Evolutionary conservation across 768 basidiomycete species (phyloP).

Genomic region (Hortiboletus campestris): DNA sequence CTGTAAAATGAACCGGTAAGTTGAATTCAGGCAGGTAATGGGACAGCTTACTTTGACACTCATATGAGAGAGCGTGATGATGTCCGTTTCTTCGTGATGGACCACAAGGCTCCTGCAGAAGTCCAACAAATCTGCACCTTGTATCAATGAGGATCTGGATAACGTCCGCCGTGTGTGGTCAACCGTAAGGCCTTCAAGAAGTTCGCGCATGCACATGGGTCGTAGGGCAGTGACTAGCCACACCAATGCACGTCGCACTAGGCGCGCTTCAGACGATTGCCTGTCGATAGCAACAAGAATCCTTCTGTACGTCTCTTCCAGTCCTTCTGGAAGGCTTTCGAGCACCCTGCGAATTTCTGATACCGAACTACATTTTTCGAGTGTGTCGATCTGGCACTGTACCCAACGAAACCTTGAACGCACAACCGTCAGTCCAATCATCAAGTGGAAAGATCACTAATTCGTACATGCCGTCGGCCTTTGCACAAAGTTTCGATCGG

Average conservation of each 20-base stretch:
- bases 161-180: neutral
- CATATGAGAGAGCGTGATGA: slow-evolving; percentile 7
- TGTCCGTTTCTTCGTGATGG: slow-evolving; percentile 1
- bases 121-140: neutral
- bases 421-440: neutral
- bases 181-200: slow-evolving; percentile 4
- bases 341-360: neutral
- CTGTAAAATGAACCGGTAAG: neutral
- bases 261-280: neutral
- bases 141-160: neutral
- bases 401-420: neutral
- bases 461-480: slow-evolving; percentile 20
- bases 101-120: slow-evolving; percentile 2
- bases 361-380: neutral
- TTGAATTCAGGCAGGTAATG: too few relatives aligned
- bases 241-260: slow-evolving; percentile 1
- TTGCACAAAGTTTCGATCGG: neutral
- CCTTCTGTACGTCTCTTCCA: slow-evolving; percentile 19
- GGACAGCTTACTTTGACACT: slow-evolving; percentile 7
- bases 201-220: slow-evolving; percentile 1
- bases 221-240: slow-evolving; percentile 6
- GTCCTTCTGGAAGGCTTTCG: neutral
- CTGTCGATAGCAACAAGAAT: slow-evolving; percentile 8
- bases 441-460: neutral
- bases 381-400: neutral